Percentiles rank a stretch among this genome's conserved stretches.
Conservation (phyloP, 495 filamentous ascomycete genomes). For the Talaromyces stipitatus region DNA sequence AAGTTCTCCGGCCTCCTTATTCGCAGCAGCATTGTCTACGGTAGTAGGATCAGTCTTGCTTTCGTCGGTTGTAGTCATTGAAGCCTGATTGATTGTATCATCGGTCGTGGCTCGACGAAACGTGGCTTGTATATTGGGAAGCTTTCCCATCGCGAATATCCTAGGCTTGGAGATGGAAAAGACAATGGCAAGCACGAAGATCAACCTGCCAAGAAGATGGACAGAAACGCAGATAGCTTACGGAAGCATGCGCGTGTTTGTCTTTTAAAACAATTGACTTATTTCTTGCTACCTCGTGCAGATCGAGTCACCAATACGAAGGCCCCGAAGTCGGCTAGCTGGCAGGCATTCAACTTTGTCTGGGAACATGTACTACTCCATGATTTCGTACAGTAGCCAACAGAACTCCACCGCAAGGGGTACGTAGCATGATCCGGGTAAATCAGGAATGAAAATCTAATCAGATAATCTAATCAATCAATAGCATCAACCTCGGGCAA, state of each 20-base stretch:
- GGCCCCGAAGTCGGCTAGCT: background rate
- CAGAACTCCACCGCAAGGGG: background rate
- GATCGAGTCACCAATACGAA: background rate
- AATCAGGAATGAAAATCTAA: background rate
- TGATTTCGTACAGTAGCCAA: background rate
- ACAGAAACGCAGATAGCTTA: background rate
- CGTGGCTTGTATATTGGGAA: background rate
- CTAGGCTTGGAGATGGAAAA: background rate
- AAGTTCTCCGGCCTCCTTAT: background rate
- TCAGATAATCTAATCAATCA: conserved; percentile 6
- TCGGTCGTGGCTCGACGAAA: conserved; percentile 9
- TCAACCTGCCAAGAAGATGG: background rate
- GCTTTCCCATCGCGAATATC: background rate
- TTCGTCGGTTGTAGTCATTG: background rate
- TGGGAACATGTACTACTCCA: background rate
- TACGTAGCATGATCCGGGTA: background rate
- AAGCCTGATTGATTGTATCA: conserved; percentile 1
- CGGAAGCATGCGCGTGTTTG: background rate
- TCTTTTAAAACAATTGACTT: background rate
- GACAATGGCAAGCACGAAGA: background rate
- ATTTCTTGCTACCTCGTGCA: background rate
- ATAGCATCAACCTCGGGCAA: background rate
- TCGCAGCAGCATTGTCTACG: conserved; percentile 1
- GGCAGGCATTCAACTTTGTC: background rate
- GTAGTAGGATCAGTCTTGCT: conserved; percentile 7